phyloP scores from a whole-genome alignment of 192 early-diverging fungal genomes.

The Backusella westeae region DNA sequence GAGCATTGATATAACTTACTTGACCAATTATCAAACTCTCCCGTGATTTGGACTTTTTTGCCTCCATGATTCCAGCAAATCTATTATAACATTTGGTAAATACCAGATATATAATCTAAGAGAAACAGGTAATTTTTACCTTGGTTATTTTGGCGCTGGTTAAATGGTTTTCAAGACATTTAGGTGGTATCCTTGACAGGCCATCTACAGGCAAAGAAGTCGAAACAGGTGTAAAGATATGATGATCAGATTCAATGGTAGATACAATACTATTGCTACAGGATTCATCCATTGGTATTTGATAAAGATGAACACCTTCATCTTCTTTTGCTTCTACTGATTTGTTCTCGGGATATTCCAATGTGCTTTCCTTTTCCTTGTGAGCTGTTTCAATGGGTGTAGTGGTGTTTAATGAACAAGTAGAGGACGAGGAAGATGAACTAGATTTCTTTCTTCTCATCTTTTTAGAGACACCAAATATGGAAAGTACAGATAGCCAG shows the following conservation, averaged over 20 bases:
- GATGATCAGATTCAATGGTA: background rate
- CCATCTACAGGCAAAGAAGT: background rate
- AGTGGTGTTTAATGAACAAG: background rate
- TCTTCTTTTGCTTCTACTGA: background rate
- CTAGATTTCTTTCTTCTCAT: background rate
- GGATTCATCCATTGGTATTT: background rate
- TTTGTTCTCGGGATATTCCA: background rate
- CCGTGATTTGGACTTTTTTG: conserved; percentile 38
- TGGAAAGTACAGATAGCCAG: background rate
- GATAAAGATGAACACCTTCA: background rate
- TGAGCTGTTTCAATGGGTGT: background rate
- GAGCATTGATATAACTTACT: conserved; percentile 12
- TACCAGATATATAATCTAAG: background rate
- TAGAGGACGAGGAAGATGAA: background rate
- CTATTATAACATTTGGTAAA: conserved; percentile 9
- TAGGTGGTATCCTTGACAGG: background rate
- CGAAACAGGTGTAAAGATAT: background rate
- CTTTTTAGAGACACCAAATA: background rate
- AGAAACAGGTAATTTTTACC: background rate
- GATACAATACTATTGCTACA: background rate
- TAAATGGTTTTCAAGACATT: background rate
- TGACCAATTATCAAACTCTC: conserved; percentile 41
- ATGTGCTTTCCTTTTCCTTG: background rate
- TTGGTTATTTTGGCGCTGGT: background rate
- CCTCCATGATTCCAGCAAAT: conserved; percentile 40